Percentiles rank a stretch among this genome's conserved stretches.
These are phyloP conservation scores for Tritrichomonas musculus DNA, from an alignment of 208 protist species.

Conservation along the genomic window DNA sequence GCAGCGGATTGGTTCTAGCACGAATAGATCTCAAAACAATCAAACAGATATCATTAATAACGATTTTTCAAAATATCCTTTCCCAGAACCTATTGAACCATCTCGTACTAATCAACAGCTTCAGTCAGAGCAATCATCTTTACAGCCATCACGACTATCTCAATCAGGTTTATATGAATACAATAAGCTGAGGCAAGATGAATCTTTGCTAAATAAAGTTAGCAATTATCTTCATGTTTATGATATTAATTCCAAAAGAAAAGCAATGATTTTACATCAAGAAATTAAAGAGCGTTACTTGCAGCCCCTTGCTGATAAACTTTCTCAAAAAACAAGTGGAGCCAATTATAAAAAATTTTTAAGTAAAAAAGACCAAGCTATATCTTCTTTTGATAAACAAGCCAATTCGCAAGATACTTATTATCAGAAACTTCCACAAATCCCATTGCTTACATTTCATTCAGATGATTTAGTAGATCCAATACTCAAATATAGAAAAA, in stretches of 20 bases:
- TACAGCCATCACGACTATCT: background rate
- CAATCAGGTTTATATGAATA: background rate
- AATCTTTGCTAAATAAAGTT: background rate
- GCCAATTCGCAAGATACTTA: background rate
- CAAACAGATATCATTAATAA: background rate
- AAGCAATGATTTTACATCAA: background rate
- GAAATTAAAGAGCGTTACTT: slow-evolving; percentile 2
- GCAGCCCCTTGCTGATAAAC: background rate
- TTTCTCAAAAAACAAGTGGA: background rate
- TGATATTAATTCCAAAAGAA: background rate
- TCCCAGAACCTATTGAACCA: slow-evolving; percentile 24
- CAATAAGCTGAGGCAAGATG: slow-evolving; percentile 3
- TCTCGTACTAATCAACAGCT: background rate
- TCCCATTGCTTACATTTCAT: background rate
- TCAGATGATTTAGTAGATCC: background rate
- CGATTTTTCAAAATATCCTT: slow-evolving; percentile 16
- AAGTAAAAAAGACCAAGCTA: background rate
- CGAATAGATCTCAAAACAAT: background rate
- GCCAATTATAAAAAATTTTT: background rate
- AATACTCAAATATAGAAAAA: background rate
- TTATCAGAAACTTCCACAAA: background rate
- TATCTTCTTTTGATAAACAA: background rate
- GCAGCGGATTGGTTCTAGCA: background rate
- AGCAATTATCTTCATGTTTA: background rate
- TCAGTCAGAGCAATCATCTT: background rate